Percentiles rank a stretch among this genome's conserved stretches.
Conservation (phyloP, 2,329 filamentous ascomycete species). For the Hymenoscyphus repandus region DNA sequence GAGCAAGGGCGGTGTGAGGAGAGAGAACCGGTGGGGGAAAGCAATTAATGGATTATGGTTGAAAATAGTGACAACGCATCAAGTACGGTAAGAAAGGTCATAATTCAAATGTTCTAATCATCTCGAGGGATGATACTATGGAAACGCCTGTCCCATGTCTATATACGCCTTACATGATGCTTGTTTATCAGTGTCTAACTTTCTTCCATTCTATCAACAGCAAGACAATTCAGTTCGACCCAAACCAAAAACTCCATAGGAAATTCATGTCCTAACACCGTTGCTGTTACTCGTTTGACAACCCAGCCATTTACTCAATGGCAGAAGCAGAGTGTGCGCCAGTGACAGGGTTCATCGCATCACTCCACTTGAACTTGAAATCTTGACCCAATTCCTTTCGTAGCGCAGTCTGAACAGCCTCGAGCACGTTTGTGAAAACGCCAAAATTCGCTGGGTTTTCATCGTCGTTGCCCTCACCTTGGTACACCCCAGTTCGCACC, state of each 20-base stretch:
- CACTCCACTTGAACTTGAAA: constrained; percentile 69
- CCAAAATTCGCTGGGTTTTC: constrained; percentile 74
- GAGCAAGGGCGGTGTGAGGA: too few species aligned
- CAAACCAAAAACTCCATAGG: not conserved
- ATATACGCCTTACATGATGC: not conserved
- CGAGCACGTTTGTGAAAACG: constrained; percentile 68
- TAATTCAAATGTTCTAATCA: not conserved
- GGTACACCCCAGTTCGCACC: constrained; percentile 73
- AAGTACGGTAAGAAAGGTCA: not conserved
- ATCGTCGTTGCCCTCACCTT: constrained; percentile 70
- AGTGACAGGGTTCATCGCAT: constrained; percentile 63
- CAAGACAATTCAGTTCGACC: not conserved
- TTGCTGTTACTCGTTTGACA: too few species aligned
- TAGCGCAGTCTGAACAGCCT: constrained; percentile 63
- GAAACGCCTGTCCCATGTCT: not conserved
- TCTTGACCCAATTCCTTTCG: constrained; percentile 67
- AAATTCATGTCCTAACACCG: constrained; percentile 4
- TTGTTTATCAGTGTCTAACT: too few species aligned
- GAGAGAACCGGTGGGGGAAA: too few species aligned
- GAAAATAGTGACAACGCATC: not conserved
- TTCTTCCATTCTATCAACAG: not conserved
- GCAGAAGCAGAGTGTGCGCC: constrained; percentile 48
- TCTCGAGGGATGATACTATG: constrained; percentile 1
- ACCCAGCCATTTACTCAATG: constrained; percentile 40
- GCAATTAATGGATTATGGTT: not conserved